Percentiles rank a stretch among this genome's conserved stretches.
These are phyloP conservation scores for Aegilops speltoides DNA, from an alignment of 176 grass and related monocot genomes.

Conservation along the genomic window DNA sequence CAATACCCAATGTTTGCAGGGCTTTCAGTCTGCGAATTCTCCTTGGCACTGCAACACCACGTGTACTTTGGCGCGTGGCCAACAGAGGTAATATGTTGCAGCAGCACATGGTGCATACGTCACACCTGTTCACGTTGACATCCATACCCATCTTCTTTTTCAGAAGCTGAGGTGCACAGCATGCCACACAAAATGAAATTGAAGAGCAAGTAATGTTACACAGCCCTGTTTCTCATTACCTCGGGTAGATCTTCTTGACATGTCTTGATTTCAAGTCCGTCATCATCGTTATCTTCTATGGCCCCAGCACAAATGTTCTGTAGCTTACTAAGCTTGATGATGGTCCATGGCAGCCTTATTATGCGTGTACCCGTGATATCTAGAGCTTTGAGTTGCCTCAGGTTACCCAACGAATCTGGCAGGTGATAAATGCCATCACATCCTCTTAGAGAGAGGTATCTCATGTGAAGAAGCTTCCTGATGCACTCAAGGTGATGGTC, in stretches of 20 bases:
- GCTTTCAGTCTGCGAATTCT: background rate
- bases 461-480: constrained; percentile 23
- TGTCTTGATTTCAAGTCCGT: background rate
- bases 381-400: background rate
- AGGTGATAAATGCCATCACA: background rate
- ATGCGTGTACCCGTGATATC: background rate
- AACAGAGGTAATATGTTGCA: background rate
- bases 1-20: background rate
- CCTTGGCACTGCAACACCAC: background rate
- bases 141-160: background rate
- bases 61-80: background rate
- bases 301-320: background rate
- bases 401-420: background rate
- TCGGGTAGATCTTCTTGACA: background rate
- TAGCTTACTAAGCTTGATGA: background rate
- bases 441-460: constrained; percentile 23
- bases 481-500: background rate
- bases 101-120: too few relatives aligned
- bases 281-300: background rate
- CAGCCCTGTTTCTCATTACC: background rate
- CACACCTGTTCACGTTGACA: too few relatives aligned
- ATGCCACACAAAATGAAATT: background rate
- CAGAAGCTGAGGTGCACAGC: background rate
- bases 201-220: background rate
- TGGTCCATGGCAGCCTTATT: background rate